Evolutionary conservation across 2,329 filamentous ascomycete species (phyloP), one percentile per base, ranked within the genome.

Genomic region (Rhytidhysteron rufulum): DNA sequence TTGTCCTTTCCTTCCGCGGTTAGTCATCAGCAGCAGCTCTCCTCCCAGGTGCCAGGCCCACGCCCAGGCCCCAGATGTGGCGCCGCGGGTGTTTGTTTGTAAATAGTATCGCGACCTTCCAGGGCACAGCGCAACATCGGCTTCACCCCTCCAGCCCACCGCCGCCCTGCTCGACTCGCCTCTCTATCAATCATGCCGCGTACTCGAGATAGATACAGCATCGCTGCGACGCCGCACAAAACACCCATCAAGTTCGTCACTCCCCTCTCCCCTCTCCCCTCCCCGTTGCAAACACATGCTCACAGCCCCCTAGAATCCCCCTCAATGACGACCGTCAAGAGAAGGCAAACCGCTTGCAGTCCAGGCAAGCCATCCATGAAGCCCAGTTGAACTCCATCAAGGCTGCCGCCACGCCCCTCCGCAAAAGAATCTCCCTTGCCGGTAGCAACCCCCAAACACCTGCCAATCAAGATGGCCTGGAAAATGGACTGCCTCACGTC

Each of bases 241-340:
- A 50, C 55, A 27, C 47, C 56, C 9, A 53, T 61, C 10, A 62
- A 56, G 60, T 62, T 15, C 16, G 31, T 33, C 16, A 27, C 24
- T 7, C 8, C 13, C 24, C 24, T 27, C 24, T 27, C 7, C 5
- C n/a, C 4, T 9, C 16, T 16, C 7, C 16, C 24, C 9, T 9
- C 4, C 15, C 16, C 1, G 8, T 31, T 27, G 27, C 9, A 13
- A 16, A 20, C 18, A 39, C 48, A 50, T 40, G 50, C 25, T n/a
- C 21, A 10, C 15, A 27, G 22, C 33, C n/a, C 19, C 37, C 33
- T 56, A 95, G 88, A 64, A 94, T 98, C 44, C 90, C 93, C 25
- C 80, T 98, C 48, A 97, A 97, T 71, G 93, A 98, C 71, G 93
- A 98, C 74, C 83, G 81, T 45, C 82, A 85, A 54, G 93, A 98